Evolutionary conservation across 2,329 filamentous ascomycete species (phyloP), one percentile per base, ranked within the genome.

Genomic region (Nannizzia gypsea): DNA sequence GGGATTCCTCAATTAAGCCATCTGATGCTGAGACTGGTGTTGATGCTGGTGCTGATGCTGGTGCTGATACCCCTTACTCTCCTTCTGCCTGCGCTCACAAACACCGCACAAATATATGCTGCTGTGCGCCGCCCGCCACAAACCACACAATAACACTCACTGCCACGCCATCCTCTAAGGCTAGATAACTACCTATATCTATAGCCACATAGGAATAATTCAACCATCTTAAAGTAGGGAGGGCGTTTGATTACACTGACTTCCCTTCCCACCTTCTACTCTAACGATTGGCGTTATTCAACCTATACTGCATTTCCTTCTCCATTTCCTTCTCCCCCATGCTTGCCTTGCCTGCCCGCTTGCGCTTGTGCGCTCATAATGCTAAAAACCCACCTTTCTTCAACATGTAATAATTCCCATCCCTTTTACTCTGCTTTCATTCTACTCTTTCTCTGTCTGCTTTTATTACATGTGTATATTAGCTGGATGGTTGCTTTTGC

Each of bases 1-100:
- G 80, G 93, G 93, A 64, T 99, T 97, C 79, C 89, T 99, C 76
- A 99, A 99, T 77, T 99, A 44, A 58, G 2, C 34, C 54, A 46
- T 26, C 8, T 11, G 13, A 36, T 11, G 31, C 13, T 36, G 31
- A 3, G 3, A 36, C 31, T 11, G 8, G 9, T 11, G 31, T 36
- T 36, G 31, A 11, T 36, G 6, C 31, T 13, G 1, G 9, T 13
- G 9, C 13, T 3, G 31, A n/a, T n/a, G n/a, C n/a, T n/a, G n/a
- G n/a, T n/a, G n/a, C n/a, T n/a, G n/a, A 17, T 28, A 46, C 38
- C 36, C 38, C 31, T 34, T 6, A 42, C 31, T 36, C 31, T 36
- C 13, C 31, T 36, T 36, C 31, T 36, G 3, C 3, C 31, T 6
- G 31, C 31, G 31, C 28, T 31, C 31, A 11, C 31, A 34, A 34